Evolutionary conservation across 176 grass and related monocot genomes (phyloP), one percentile per base, ranked within the genome.

Genomic region (Sorghum bicolor): DNA sequence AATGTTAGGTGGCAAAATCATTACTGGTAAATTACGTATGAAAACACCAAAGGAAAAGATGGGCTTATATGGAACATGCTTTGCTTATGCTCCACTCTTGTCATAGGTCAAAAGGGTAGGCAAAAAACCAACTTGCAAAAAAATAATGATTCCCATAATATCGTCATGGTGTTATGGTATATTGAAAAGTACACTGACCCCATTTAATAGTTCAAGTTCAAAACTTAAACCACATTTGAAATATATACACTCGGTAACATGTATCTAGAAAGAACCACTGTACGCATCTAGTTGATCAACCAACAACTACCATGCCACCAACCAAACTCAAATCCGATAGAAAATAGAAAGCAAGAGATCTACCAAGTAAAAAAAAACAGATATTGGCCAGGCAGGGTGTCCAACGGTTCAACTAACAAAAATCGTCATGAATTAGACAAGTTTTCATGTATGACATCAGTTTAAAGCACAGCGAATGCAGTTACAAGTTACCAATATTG

Each of bases 81-180:
- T 90, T 90, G 69, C 89, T 90, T 90, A 87, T 76, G 70, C 80
- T 80, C 84, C 75, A 87, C 80, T 87, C 84, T n/a, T 87, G 62
- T 75, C 69, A 48, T 45, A 69, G 43, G 80, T 75, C 84, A 80
- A 79, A 90, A 80, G 75, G 74, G 40, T 30, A 77, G 40, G 68
- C 20, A 80, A 53, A 50, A 83, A 83, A 47, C 61, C 84, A 90
- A 90, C 75, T 66, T 82, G 64, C 50, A 53, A 19, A 81, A 81
- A 67, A 29, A 40, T 70, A 70, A 39, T 58, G 15, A 70, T 57
- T 40, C 72, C 38, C 30, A 61, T 68, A 68, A 63, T 60, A 60
- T 25, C 20, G 2, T 4, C 12, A 28, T 17, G 40, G 26, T 52
- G 29, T 3, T 6, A 68, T 60, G 78, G 25, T 70, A 45, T 71